These are phyloP conservation scores for Aspergillus avenaceus DNA, from an alignment of 495 filamentous ascomycete genomes.

Conservation along the genomic window DNA sequence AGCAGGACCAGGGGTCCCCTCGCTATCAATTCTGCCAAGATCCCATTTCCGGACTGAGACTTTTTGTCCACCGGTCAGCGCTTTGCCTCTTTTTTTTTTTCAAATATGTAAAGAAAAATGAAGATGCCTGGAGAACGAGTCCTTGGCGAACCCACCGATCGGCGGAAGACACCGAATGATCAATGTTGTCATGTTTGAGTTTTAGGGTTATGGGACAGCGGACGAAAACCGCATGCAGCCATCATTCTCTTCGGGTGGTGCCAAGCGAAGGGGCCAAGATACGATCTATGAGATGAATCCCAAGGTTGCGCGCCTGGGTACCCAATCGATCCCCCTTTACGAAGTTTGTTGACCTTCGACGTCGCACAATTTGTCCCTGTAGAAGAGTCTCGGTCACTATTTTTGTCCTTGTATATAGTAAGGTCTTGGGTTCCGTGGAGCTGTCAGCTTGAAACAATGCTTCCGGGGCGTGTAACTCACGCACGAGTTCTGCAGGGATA, in stretches of 20 bases:
- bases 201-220: background rate
- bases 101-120: background rate
- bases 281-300: conserved; percentile 14
- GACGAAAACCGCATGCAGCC: conserved; percentile 9
- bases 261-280: conserved; percentile 3
- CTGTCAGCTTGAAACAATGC: conserved; percentile 1
- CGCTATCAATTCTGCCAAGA: background rate
- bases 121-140: background rate
- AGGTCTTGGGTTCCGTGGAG: too few species aligned
- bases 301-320: conserved; percentile 5
- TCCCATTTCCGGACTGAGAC: background rate
- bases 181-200: conserved; percentile 1
- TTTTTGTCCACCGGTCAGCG: background rate
- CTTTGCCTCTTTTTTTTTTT: background rate
- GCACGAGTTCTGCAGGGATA: conserved; percentile 9
- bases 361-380: background rate
- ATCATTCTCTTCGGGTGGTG: background rate
- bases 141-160: conserved; percentile 6
- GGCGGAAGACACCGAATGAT: background rate
- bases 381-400: background rate
- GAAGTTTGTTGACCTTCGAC: background rate
- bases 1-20: background rate
- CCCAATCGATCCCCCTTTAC: background rate
- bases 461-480: conserved; percentile 7
- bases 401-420: background rate